Evolutionary conservation across 345 rosid genomes (phyloP), one percentile per base, ranked within the genome.

Genomic region (Ailanthus altissimus): DNA sequence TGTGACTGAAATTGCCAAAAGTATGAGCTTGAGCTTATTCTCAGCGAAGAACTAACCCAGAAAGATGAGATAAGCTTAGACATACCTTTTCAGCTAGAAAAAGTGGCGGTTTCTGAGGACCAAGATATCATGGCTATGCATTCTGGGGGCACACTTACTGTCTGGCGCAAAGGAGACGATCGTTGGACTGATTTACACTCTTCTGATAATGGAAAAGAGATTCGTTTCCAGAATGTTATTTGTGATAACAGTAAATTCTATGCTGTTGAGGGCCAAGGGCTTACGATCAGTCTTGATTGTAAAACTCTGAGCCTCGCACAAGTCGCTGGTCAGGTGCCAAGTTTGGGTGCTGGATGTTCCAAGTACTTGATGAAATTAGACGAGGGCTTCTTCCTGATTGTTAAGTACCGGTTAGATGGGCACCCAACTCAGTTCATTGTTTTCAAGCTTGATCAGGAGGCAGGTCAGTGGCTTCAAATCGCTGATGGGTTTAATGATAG

Each of bases 401-500:
- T 13, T 7, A 38, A 36, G 23, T 14, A 51, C 56, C 4, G 56
- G 56, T 51, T 51, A 14, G 56, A 15, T 15, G 18, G 6, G n/a
- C 9, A 18, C 67, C 67, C 83, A 13, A 14, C 53, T 21, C 80
- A 68, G 53, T 21, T 83, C 38, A 73, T 32, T 62, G 78, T 76
- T 2, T 65, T 72, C 60, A 77, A 70, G 83, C 68, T 80, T 43
- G 81, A 83, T 60, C 77, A 83, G 57, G 86, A 77, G 1, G 56
- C 62, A 65, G 77, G 75, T 6, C 36, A 28, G 6, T 80, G 86
- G 86, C 72, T 70, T 65, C 71, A 77, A 42, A 49, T 12, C 12
- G 73, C 72, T 38, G 70, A 20, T 11, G 67, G 75, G 1, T 79
- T 79, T 26, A 79, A 67, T 16, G 81, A 77, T 74, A 61, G 65